A percentile compares a stretch with the other conserved stretches of the same genome.
phyloP scores from a whole-genome alignment of 2,329 filamentous ascomycete genomes.

The Helminthosporium solani region DNA sequence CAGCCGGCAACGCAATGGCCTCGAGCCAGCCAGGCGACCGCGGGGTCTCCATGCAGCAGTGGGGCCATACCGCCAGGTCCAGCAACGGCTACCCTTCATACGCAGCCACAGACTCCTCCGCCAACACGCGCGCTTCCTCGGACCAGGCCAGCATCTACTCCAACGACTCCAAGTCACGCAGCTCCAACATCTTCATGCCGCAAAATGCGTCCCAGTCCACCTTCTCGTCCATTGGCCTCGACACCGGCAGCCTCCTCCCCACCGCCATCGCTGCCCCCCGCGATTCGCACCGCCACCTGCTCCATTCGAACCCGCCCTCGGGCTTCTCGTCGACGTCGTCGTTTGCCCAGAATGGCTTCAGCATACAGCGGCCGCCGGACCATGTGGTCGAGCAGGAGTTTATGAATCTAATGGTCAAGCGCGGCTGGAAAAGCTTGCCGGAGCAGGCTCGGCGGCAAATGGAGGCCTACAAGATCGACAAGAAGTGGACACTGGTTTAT shows the following conservation, averaged over 20 bases:
- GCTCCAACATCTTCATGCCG: slow-evolving; percentile 50
- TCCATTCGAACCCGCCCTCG: slow-evolving; percentile 47
- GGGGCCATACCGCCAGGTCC: slow-evolving; percentile 52
- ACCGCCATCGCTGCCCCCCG: slow-evolving; percentile 42
- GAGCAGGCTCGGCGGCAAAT: slow-evolving; percentile 94
- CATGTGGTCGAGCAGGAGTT: slow-evolving; percentile 88
- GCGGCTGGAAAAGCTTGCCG: slow-evolving; percentile 94
- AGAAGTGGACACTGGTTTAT: slow-evolving; percentile 97
- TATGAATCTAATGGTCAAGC: slow-evolving; percentile 90
- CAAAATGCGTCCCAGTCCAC: slow-evolving; percentile 60
- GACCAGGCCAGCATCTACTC: slow-evolving; percentile 68
- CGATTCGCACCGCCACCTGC: slow-evolving; percentile 45
- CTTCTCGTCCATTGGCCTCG: slow-evolving; percentile 48
- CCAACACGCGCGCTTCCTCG: slow-evolving; percentile 58
- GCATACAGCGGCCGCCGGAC: slow-evolving; percentile 73
- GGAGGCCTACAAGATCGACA: slow-evolving; percentile 88
- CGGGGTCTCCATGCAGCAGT: slow-evolving; percentile 75
- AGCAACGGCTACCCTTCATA: slow-evolving; percentile 27
- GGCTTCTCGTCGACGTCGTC: slow-evolving; percentile 52
- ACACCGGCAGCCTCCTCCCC: slow-evolving; percentile 42
- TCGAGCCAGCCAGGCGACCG: slow-evolving; percentile 67
- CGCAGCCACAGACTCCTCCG: slow-evolving; percentile 45
- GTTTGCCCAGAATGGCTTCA: slow-evolving; percentile 55
- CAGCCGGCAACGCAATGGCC: slow-evolving; percentile 62
- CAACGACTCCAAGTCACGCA: slow-evolving; percentile 59